Evolutionary conservation across 352 stramenopile genomes (phyloP), one percentile per base, ranked within the genome.

Genomic region (Ophiocytium majus): DNA sequence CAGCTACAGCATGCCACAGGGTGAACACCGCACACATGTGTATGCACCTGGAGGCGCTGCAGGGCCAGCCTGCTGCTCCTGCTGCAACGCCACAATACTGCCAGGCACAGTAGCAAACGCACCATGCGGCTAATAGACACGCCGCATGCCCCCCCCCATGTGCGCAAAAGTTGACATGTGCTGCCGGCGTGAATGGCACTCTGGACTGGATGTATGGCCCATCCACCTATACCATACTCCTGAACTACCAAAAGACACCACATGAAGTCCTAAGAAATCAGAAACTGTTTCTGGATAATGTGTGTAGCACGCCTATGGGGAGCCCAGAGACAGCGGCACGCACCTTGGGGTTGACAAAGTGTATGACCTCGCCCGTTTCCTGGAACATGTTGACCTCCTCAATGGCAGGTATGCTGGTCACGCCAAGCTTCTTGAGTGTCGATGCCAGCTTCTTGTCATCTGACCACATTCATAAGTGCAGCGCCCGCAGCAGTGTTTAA

Each of bases 301-400:
- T 84, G 9, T 32, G 31, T 1, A 14, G 32, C 50, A 33, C 75
- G 10, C 5, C 10, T 76, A 14, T 5, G 35, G 50, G 28, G 5
- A 81, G 5, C 5, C 10, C n/a, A 35, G 5, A 34, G 23, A 14
- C 28, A 17, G 5, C 5, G 17, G 32, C 10, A 28, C 84, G 90
- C 75, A 90, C 90, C 93, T 99, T 99, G 49, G 97, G 97, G 89
- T 93, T 94, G 81, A 94, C 91, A 89, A 99, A 99, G 91, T 99
- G 96, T 90, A 99, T 98, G 31, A 99, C 96, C 89, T 98, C 97
- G 88, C 96, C 96, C 84, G 99, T 97, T 1, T 97, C 94, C 93
- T 98, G 98, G 94, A 99, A 99, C 88, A 99, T 95, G 92, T 99
- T 99, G 66, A 99, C 97, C 90, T 99, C 97, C 90, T 99, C 96